A percentile compares a stretch with the other conserved stretches of the same genome.
phyloP scores from a whole-genome alignment of 2,329 filamentous ascomycete species.

The Rhexocercosporidium sp. region DNA sequence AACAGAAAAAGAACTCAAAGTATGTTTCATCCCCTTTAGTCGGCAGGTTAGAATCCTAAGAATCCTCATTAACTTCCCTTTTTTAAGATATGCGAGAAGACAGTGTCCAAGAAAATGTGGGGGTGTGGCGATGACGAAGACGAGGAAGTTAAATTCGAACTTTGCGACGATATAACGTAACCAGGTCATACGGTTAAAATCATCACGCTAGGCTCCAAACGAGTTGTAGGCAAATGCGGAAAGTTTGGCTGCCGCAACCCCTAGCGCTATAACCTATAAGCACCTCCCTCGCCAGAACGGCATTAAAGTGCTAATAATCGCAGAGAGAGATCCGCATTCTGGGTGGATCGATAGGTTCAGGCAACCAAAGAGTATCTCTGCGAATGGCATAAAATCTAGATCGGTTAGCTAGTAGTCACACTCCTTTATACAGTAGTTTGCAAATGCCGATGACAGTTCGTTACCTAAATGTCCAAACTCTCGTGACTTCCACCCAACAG shows the following conservation, averaged over 20 bases:
- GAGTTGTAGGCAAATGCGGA: not conserved
- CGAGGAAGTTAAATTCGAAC: slow-evolving; percentile 1
- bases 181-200: not conserved
- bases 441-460: not conserved
- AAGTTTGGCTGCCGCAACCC: not conserved
- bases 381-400: no score
- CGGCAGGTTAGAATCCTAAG: not conserved
- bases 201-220: not conserved
- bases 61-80: not conserved
- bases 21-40: not conserved
- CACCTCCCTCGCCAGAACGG: not conserved
- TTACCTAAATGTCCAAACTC: slow-evolving; percentile 2
- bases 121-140: not conserved
- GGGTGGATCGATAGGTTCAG: not conserved
- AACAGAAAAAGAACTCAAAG: not conserved
- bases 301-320: not conserved
- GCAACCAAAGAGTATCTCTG: not conserved
- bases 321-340: not conserved
- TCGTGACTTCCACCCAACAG: not conserved
- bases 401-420: slow-evolving; percentile 2
- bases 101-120: not conserved
- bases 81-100: not conserved
- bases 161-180: not conserved
- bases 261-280: not conserved
- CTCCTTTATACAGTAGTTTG: not conserved